Evolutionary conservation across 768 basidiomycete species (phyloP).

Genomic region (Boletus speciosus): DNA sequence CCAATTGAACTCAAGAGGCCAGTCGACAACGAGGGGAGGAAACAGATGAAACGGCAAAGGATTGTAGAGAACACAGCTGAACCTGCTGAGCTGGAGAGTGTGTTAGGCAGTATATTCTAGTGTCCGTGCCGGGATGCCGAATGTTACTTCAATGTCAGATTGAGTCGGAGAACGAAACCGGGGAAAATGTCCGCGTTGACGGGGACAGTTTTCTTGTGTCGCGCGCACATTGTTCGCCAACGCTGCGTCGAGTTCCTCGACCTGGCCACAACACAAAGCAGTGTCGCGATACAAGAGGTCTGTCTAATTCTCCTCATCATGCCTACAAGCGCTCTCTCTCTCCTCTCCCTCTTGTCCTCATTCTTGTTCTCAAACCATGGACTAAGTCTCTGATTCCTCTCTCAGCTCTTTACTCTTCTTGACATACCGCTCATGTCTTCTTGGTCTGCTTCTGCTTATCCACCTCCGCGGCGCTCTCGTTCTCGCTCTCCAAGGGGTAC

Average conservation of each 20-base stretch:
- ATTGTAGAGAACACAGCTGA: neutral
- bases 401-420: conserved; percentile 37
- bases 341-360: conserved; percentile 56
- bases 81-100: conserved; percentile 31
- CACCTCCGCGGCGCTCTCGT: conserved; percentile 74
- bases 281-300: conserved; percentile 75
- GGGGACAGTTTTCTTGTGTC: conserved; percentile 41
- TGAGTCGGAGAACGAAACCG: conserved; percentile 22
- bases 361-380: conserved; percentile 41
- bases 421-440: conserved; percentile 59
- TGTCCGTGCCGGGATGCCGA: conserved; percentile 14
- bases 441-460: conserved; percentile 70
- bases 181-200: conserved; percentile 16
- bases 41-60: conserved; percentile 16
- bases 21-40: conserved; percentile 5
- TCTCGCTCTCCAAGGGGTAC: conserved; percentile 68
- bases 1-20: conserved; percentile 30
- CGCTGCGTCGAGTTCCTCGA: conserved; percentile 34
- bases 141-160: conserved; percentile 9
- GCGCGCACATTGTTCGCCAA: conserved; percentile 54
- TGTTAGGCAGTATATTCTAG: conserved; percentile 55
- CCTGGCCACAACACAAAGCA: conserved; percentile 34
- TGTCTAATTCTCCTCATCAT: conserved; percentile 75
- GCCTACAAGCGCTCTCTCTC: conserved; percentile 66
- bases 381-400: conserved; percentile 46